phyloP scores from a whole-genome alignment of 2,329 filamentous ascomycete species.

The Hawksworthiomyces lignivorus region DNA sequence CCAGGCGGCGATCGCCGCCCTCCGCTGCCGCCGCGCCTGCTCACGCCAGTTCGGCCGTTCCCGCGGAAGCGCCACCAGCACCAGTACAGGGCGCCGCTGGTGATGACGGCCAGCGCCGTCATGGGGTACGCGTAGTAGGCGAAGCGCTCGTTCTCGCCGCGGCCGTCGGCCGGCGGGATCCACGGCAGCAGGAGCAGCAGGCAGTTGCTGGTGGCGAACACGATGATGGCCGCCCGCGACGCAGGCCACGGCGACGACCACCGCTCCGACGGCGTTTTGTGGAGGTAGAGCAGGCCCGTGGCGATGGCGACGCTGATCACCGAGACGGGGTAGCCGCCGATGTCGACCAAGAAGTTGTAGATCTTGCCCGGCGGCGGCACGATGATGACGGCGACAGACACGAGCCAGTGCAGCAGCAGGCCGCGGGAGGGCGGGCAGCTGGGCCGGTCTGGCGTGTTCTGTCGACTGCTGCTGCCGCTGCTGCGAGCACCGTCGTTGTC shows the following conservation, averaged over 20 bases:
- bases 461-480: neutral
- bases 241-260: slow-evolving; percentile 25
- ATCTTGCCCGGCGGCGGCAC: slow-evolving; percentile 37
- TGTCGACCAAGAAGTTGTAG: slow-evolving; percentile 31
- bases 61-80: slow-evolving; percentile 23
- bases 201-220: slow-evolving; percentile 26
- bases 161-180: slow-evolving; percentile 23
- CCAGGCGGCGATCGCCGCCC: neutral
- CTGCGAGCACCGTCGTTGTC: neutral
- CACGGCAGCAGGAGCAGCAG: slow-evolving; percentile 28
- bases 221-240: slow-evolving; percentile 19
- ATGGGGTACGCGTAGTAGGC: slow-evolving; percentile 29
- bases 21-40: neutral
- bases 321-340: slow-evolving; percentile 30
- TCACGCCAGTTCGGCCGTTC: neutral
- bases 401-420: slow-evolving; percentile 51
- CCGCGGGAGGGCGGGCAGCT: slow-evolving; percentile 24
- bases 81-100: slow-evolving; percentile 27
- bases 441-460: neutral
- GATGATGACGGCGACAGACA: slow-evolving; percentile 48
- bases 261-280: slow-evolving; percentile 19
- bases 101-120: slow-evolving; percentile 27
- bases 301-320: slow-evolving; percentile 27
- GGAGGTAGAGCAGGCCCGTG: slow-evolving; percentile 26
- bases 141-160: slow-evolving; percentile 21